phyloP scores from a whole-genome alignment of 352 stramenopile genomes.

The Globisporangium splendens region DNA sequence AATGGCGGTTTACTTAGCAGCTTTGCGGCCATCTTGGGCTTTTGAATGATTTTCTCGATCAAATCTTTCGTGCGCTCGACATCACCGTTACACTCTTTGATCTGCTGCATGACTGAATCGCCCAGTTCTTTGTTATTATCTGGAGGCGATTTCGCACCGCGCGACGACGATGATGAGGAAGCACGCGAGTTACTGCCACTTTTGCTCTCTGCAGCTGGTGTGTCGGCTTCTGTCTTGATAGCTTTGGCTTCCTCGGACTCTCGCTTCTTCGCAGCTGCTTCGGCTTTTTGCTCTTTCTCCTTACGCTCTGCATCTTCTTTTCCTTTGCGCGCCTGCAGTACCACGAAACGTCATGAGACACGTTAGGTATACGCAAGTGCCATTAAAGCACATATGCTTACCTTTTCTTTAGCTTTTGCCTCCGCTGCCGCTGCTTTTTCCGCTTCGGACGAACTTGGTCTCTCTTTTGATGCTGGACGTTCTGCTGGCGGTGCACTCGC shows the following conservation, averaged over 20 bases:
- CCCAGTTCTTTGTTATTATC: constrained; percentile 54
- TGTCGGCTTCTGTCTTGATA: constrained; percentile 11
- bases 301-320: constrained; percentile 28
- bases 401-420: constrained; percentile 48
- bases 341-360: too few species aligned
- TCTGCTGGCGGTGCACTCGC: constrained; percentile 14
- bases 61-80: constrained; percentile 73
- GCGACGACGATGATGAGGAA: constrained; percentile 22
- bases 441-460: constrained; percentile 24
- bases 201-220: constrained; percentile 31
- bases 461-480: constrained; percentile 44
- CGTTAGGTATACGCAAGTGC: background rate
- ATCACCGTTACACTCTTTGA: constrained; percentile 71
- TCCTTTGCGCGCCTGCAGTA: constrained; percentile 23
- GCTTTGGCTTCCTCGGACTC: constrained; percentile 11
- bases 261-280: constrained; percentile 21
- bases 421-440: constrained; percentile 39
- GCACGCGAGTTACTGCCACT: constrained; percentile 17
- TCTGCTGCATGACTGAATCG: constrained; percentile 47
- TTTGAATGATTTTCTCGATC: constrained; percentile 76
- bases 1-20: constrained; percentile 84
- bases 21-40: constrained; percentile 85
- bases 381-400: constrained; percentile 1
- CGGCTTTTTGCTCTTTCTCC: constrained; percentile 29
- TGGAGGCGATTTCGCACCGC: constrained; percentile 25